phyloP scores from a whole-genome alignment of 306 rosid genomes.

The Dryas drummondii region DNA sequence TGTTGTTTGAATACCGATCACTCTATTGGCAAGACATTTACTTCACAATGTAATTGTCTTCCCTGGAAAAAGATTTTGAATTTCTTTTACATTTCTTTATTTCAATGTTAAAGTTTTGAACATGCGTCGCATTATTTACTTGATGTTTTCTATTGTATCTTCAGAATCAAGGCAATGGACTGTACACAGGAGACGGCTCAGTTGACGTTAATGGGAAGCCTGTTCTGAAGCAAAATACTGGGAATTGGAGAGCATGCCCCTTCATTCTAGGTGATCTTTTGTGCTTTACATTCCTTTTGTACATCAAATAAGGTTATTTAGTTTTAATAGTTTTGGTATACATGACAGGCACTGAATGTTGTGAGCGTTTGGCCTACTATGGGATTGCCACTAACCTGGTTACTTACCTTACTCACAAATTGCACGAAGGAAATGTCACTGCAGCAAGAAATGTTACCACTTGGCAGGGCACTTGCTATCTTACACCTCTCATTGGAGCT shows the following conservation, averaged over 20 bases:
- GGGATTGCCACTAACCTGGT: conserved; percentile 94
- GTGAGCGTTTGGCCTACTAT: conserved; percentile 92
- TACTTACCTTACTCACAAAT: conserved; percentile 78
- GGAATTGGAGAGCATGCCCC: conserved; percentile 64
- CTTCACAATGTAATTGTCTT: neutral
- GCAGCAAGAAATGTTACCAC: conserved; percentile 96
- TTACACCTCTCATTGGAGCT: conserved; percentile 95
- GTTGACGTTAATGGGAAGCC: conserved; percentile 48
- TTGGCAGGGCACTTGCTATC: conserved; percentile 98
- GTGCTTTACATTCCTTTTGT: conserved; percentile 13
- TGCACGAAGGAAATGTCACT: conserved; percentile 82
- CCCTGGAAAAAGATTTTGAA: neutral
- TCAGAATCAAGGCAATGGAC: conserved; percentile 33
- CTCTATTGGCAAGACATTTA: neutral
- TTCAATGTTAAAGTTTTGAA: neutral
- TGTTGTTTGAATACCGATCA: neutral
- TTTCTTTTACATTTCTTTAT: neutral
- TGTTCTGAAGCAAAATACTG: conserved; percentile 48
- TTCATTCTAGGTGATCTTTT: conserved; percentile 46
- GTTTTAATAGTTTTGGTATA: neutral
- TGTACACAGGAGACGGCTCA: conserved; percentile 55
- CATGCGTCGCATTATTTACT: neutral
- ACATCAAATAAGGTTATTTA: neutral
- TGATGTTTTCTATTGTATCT: conserved; percentile 1
- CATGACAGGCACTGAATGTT: conserved; percentile 78